Evolutionary conservation across 352 stramenopile species (phyloP).

Genomic region (Globisporangium mamillatum): DNA sequence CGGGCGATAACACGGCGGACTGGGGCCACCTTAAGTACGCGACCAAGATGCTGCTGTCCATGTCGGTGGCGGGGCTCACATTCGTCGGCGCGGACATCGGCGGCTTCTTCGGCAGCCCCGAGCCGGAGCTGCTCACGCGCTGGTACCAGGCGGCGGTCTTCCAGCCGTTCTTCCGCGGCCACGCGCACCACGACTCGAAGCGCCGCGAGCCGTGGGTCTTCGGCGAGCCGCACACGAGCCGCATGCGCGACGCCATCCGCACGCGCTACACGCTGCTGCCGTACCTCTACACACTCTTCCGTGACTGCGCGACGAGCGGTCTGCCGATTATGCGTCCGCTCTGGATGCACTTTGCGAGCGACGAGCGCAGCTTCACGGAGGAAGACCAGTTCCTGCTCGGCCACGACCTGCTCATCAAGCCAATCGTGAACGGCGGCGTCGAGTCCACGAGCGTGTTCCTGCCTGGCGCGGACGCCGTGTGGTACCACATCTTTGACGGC

Average conservation of each 20-base stretch:
- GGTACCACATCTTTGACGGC: slow-evolving; percentile 89
- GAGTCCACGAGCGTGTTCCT: slow-evolving; percentile 89
- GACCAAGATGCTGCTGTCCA: slow-evolving; percentile 96
- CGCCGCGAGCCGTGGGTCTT: slow-evolving; percentile 98
- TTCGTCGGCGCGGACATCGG: slow-evolving; percentile 98
- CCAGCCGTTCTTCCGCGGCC: slow-evolving; percentile 98
- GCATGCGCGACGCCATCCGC: slow-evolving; percentile 90
- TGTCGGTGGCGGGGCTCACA: slow-evolving; percentile 94
- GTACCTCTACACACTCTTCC: slow-evolving; percentile 93
- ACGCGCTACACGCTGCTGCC: slow-evolving; percentile 95
- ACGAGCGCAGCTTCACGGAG: slow-evolving; percentile 80
- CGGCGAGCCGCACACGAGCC: slow-evolving; percentile 90
- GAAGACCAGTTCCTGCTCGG: slow-evolving; percentile 96
- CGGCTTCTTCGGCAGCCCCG: slow-evolving; percentile 98
- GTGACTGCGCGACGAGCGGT: slow-evolving; percentile 47
- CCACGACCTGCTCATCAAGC: slow-evolving; percentile 94
- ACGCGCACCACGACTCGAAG: slow-evolving; percentile 99
- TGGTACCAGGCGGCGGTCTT: slow-evolving; percentile 96
- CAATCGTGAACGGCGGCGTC: slow-evolving; percentile 88
- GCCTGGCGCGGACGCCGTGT: slow-evolving; percentile 70
- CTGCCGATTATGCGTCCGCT: slow-evolving; percentile 93
- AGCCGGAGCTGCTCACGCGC: slow-evolving; percentile 94
- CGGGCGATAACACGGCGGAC: slow-evolving; percentile 95
- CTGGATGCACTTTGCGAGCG: slow-evolving; percentile 94
- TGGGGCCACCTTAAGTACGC: slow-evolving; percentile 96